Percentiles rank a stretch among this genome's conserved stretches.
These are phyloP conservation scores for Backusella tuberculispora DNA, from an alignment of 192 early-diverging fungal species.

Conservation along the genomic window DNA sequence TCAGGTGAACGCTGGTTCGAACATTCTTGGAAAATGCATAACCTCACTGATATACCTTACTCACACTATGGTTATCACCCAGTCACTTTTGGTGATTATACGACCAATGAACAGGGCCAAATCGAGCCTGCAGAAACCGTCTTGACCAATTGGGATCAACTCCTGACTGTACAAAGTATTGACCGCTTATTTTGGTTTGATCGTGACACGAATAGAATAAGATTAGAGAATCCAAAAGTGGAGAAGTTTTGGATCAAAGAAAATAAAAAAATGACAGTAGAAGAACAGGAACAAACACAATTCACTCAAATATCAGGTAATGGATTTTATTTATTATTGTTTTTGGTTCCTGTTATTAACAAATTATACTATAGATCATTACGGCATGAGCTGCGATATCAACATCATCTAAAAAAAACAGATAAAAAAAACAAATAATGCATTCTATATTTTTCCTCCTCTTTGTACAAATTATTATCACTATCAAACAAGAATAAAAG, in stretches of 20 bases:
- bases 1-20: conserved; percentile 17
- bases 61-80: conserved; percentile 69
- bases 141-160: conserved; percentile 58
- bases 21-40: conserved; percentile 12
- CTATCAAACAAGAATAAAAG: not conserved
- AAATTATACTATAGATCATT: conserved; percentile 43
- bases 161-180: conserved; percentile 45
- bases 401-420: conserved; percentile 12
- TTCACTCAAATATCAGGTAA: conserved; percentile 52
- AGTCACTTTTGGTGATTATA: conserved; percentile 79
- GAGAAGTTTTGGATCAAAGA: conserved; percentile 39
- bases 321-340: not conserved
- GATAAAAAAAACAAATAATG: not conserved
- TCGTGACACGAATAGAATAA: conserved; percentile 15
- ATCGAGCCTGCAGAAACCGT: conserved; percentile 59
- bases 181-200: conserved; percentile 35
- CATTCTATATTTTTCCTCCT: not conserved
- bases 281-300: conserved; percentile 20
- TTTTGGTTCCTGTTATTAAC: not conserved
- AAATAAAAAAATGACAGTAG: conserved; percentile 23
- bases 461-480: conserved; percentile 1
- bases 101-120: conserved; percentile 48
- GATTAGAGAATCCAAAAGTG: conserved; percentile 3
- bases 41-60: conserved; percentile 54
- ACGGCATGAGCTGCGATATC: conserved; percentile 40